Evolutionary conservation across 2,329 filamentous ascomycete genomes (phyloP), one percentile per base, ranked within the genome.

Genomic region (Cordyceps sp.): DNA sequence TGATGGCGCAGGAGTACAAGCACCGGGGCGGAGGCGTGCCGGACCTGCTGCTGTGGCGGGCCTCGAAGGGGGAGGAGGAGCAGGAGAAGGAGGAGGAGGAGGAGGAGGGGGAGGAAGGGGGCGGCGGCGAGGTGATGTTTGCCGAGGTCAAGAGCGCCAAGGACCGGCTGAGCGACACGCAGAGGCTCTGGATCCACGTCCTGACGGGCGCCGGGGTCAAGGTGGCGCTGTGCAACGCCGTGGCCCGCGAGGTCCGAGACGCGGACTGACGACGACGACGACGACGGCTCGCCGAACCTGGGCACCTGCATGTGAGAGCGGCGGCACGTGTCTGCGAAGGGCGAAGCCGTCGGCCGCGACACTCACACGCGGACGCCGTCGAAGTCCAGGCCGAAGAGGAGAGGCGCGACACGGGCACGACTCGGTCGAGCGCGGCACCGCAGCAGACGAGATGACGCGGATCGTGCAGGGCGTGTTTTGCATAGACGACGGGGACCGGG

Each of bases 171-270:
- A 96, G 88, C 54, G 90, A 98, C 60, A 93, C 86, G 14, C 90
- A 98, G 59, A 64, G 90, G 43, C 66, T 98, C 42, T 98, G 90
- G 90, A 93, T 96, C 45, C 83, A 96, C 61, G 84, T 94, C 7
- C 64, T 98, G 33, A 78, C 76, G 7, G 77, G 78, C 2, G 85
- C 86, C 2, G 88, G 90, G 3, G 69, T 96, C 25, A 71, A 67
- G 42, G 88, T 96, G 19, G 86, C 93, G 44, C 61, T 96, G 40
- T 92, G 70, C 47, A 70, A 74, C 49, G 72, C 70, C 10, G 54
- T 69, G 24, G 68, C 69, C 25, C 64, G 53, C 39, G 62, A 72
- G 44, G 58, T 69, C 19, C 55, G 55, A 36, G 51, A 59, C 30
- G 46, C 59, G 40, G 53, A 52, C 35, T 60, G 42, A n/a, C n/a